phyloP scores from a whole-genome alignment of 345 rosid genomes.

The Erucastrum elatum region DNA sequence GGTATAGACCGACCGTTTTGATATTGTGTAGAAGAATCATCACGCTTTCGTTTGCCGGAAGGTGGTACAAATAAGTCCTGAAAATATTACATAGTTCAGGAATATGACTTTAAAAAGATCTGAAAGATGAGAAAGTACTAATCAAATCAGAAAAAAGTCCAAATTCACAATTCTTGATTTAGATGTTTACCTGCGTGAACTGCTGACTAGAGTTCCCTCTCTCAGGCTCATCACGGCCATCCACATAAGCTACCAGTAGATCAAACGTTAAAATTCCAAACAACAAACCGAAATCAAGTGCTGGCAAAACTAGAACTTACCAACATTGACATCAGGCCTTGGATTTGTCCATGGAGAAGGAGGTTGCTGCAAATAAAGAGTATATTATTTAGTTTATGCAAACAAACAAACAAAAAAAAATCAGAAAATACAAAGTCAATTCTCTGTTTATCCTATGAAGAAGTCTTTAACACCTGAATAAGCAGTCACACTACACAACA shows the following conservation, averaged over 20 bases:
- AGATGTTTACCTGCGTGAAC: constrained; percentile 63
- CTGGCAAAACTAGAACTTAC: constrained; percentile 50
- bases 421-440: neutral
- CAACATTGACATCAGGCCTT: constrained; percentile 96
- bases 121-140: constrained; percentile 7
- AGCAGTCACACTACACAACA: neutral
- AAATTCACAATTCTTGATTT: neutral
- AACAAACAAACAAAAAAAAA: neutral
- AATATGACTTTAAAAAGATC: constrained; percentile 4
- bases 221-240: constrained; percentile 88
- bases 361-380: constrained; percentile 56
- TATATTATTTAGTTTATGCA: neutral
- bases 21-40: constrained; percentile 64
- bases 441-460: neutral
- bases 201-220: constrained; percentile 74
- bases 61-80: constrained; percentile 86
- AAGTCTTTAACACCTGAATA: neutral
- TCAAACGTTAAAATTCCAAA: constrained; percentile 19
- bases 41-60: constrained; percentile 94
- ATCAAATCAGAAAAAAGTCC: constrained; percentile 12
- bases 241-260: constrained; percentile 72
- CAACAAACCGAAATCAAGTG: constrained; percentile 16
- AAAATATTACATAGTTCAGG: constrained; percentile 30
- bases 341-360: constrained; percentile 89
- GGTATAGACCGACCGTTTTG: constrained; percentile 89